phyloP scores from a whole-genome alignment of 1,139 yeast genomes.

The Yamadazyma sp. region DNA sequence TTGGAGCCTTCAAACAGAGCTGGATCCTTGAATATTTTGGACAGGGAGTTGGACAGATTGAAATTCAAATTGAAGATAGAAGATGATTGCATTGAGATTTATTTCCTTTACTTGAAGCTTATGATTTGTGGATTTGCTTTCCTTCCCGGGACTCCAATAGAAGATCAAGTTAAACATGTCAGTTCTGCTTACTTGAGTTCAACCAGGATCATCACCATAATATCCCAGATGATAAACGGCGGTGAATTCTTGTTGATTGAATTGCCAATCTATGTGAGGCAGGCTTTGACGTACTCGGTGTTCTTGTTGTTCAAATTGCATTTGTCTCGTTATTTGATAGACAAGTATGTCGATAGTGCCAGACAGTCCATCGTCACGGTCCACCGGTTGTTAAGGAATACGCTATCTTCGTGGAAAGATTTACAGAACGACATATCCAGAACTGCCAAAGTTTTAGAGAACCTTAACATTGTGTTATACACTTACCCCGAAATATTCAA shows the following conservation, averaged over 20 bases:
- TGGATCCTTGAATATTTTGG: constrained; percentile 71
- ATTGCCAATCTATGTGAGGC: constrained; percentile 84
- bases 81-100: constrained; percentile 73
- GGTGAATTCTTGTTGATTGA: constrained; percentile 71
- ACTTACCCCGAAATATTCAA: constrained; percentile 81
- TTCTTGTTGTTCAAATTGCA: constrained; percentile 79
- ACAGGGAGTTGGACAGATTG: constrained; percentile 73
- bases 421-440: constrained; percentile 89
- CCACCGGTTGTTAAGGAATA: constrained; percentile 82
- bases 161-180: constrained; percentile 83
- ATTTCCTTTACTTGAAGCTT: constrained; percentile 73
- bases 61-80: constrained; percentile 62
- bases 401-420: constrained; percentile 87
- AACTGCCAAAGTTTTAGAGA: constrained; percentile 90
- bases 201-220: constrained; percentile 76
- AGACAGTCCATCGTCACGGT: constrained; percentile 93
- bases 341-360: constrained; percentile 81
- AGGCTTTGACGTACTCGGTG: constrained; percentile 80
- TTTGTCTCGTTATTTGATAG: constrained; percentile 71
- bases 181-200: constrained; percentile 80
- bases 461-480: constrained; percentile 80
- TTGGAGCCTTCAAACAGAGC: constrained; percentile 84
- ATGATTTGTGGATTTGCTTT: constrained; percentile 90
- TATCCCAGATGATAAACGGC: constrained; percentile 59
- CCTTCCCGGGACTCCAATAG: constrained; percentile 86